Conservation (phyloP, 352 stramenopile genomes). For the Phytophthora citrophthora region DNA sequence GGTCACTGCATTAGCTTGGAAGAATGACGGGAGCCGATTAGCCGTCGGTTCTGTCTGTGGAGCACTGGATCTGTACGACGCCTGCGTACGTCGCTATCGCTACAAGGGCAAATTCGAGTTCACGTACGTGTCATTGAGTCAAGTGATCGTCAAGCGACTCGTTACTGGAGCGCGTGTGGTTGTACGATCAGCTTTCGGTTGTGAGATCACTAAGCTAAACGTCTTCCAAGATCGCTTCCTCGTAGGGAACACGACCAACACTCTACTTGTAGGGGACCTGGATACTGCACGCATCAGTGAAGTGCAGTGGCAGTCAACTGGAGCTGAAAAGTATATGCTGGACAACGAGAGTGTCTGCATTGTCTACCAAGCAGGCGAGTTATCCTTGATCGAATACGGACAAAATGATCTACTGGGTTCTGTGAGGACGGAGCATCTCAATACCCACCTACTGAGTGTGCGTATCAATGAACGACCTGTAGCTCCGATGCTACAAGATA, state of each 20-base stretch:
- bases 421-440: slow-evolving; percentile 92
- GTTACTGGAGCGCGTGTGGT: slow-evolving; percentile 87
- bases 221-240: slow-evolving; percentile 95
- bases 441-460: slow-evolving; percentile 92
- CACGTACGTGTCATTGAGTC: slow-evolving; percentile 93
- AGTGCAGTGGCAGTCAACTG: slow-evolving; percentile 90
- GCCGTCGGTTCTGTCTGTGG: slow-evolving; percentile 92
- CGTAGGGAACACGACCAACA: slow-evolving; percentile 92
- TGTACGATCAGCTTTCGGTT: slow-evolving; percentile 90
- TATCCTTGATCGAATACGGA: slow-evolving; percentile 95
- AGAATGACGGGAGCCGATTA: slow-evolving; percentile 89
- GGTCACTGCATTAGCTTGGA: slow-evolving; percentile 93
- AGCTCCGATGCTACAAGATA: slow-evolving; percentile 23
- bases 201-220: slow-evolving; percentile 95
- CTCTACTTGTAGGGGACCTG: slow-evolving; percentile 92
- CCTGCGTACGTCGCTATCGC: slow-evolving; percentile 89
- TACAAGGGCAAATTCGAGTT: slow-evolving; percentile 97
- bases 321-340: slow-evolving; percentile 95
- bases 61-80: slow-evolving; percentile 92
- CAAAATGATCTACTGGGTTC: slow-evolving; percentile 92
- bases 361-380: slow-evolving; percentile 92
- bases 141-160: slow-evolving; percentile 95
- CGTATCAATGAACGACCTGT: slow-evolving; percentile 91
- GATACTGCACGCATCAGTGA: slow-evolving; percentile 93
- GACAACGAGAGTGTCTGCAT: slow-evolving; percentile 93